Conservation (phyloP, 2,329 filamentous ascomycete species). For the Aspergillus calidoustus region DNA sequence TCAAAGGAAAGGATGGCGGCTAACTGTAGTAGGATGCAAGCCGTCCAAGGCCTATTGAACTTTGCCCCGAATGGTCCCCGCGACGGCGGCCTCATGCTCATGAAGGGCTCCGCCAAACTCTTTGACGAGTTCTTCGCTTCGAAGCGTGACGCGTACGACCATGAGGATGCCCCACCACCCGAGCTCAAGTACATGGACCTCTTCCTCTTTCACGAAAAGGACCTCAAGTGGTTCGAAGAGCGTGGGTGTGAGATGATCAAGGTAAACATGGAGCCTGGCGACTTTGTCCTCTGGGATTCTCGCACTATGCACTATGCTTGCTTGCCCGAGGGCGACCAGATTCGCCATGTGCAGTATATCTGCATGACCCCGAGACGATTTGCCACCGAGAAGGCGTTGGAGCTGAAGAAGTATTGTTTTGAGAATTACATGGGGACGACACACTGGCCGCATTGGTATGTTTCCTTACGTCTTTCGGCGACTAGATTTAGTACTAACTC, state of each 20-base stretch:
- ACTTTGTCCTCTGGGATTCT: conserved; percentile 49
- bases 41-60: conserved; percentile 52
- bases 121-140: conserved; percentile 51
- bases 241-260: conserved; percentile 38
- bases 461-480: neutral
- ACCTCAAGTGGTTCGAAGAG: conserved; percentile 39
- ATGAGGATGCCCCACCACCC: conserved; percentile 28
- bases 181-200: conserved; percentile 31
- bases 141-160: conserved; percentile 4
- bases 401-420: conserved; percentile 48
- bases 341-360: conserved; percentile 44
- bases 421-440: conserved; percentile 28
- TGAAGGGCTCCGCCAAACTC: conserved; percentile 49
- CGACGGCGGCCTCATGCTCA: conserved; percentile 53
- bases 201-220: conserved; percentile 34
- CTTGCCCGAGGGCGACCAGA: conserved; percentile 34
- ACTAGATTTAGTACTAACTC: neutral
- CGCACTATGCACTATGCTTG: conserved; percentile 47
- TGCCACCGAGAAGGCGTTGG: conserved; percentile 46
- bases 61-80: conserved; percentile 50
- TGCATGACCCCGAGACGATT: conserved; percentile 47
- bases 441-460: conserved; percentile 17
- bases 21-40: conserved; percentile 18
- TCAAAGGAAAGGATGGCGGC: too few species aligned
- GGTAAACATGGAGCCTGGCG: conserved; percentile 49